These are phyloP conservation scores for Mycena leptocephala DNA, from an alignment of 768 basidiomycete genomes.

Conservation along the genomic window DNA sequence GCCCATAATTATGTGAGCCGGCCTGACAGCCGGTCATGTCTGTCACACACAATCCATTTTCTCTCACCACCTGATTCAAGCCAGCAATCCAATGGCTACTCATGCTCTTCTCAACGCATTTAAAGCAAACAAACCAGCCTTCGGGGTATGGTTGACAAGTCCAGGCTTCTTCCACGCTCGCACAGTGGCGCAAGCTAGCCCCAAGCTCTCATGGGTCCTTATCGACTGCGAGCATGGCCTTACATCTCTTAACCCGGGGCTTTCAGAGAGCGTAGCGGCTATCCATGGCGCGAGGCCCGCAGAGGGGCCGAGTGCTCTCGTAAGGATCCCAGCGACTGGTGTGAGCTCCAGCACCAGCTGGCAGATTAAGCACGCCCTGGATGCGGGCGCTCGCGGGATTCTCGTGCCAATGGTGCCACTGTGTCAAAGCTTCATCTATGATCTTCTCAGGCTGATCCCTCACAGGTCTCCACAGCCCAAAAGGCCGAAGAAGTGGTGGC, in stretches of 20 bases:
- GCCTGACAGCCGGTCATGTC: too few relatives aligned
- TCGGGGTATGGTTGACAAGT: slow-evolving; percentile 78
- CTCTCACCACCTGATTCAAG: not conserved
- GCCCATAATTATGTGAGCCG: too few relatives aligned
- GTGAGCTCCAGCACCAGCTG: slow-evolving; percentile 69
- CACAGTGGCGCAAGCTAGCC: slow-evolving; percentile 69
- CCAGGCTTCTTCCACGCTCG: slow-evolving; percentile 74
- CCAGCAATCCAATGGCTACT: slow-evolving; percentile 53
- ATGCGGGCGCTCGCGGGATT: slow-evolving; percentile 77
- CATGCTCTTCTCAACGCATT: slow-evolving; percentile 71
- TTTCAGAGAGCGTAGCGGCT: slow-evolving; percentile 69
- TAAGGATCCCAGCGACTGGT: slow-evolving; percentile 78
- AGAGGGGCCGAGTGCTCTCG: slow-evolving; percentile 69
- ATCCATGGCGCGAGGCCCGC: slow-evolving; percentile 62
- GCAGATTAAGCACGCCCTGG: slow-evolving; percentile 83
- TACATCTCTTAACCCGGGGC: slow-evolving; percentile 68
- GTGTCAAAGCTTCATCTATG: not conserved
- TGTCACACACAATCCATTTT: too few relatives aligned
- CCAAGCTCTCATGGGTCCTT: slow-evolving; percentile 73
- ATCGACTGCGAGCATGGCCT: slow-evolving; percentile 83
- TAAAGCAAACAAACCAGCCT: slow-evolving; percentile 71
- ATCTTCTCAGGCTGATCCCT: not conserved
- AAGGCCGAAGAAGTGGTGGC: slow-evolving; percentile 72
- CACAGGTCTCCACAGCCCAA: slow-evolving; percentile 69
- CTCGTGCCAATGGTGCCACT: slow-evolving; percentile 75